Base-by-base conservation (phyloP, 2,329 filamentous ascomycete genomes). In the Akanthomyces lecanii region DNA sequence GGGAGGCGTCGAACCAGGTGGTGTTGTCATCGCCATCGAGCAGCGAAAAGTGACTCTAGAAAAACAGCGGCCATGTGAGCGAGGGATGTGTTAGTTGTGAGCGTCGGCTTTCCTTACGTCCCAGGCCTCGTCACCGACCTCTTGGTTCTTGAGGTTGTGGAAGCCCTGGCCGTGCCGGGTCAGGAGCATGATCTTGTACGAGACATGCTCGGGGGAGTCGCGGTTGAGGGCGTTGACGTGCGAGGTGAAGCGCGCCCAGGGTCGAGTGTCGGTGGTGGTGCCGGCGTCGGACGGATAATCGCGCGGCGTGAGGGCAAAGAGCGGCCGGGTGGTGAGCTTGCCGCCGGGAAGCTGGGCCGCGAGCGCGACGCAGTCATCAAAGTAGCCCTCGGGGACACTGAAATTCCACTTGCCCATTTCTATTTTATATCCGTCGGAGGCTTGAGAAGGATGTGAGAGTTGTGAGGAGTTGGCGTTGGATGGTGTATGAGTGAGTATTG, bases 81-180 rank as follows among this genome's bases (percentile, higher is more conserved):
- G 33, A 36, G 33, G 33, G 10, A 36, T 36, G 25, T 44, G 48
- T 47, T 18, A 30, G 38, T 33, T 62, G 18, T 8, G 30, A 18
- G n/a, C 36, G 28, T 40, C 21, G 25, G 14, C 18, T 30, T 4
- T 18, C 69, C 74, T 64, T 66, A 77, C 77, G 70, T 87, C 81
- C 84, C 85, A 87, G 12, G 77, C 81, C 4, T 77, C 76, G 0
- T 79, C 84, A 47, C 84, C 84, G 63, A 85, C 85, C 66, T 79
- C 81, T n/a, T 77, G 74, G 66, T 85, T 81, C 61, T 82, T 82
- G 59, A 74, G 73, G 63, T 80, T 79, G 55, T 80, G 76, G 59
- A 70, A 75, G 28, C 84, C 85, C 67, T 84, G 75, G 16, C 85
- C 85, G 68, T 87, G 85, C 16, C 85, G 79, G 25, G 81, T 84